Evolutionary conservation across 192 early-diverging fungal genomes (phyloP), one percentile per base, ranked within the genome.

Genomic region (Coemansia sp.): DNA sequence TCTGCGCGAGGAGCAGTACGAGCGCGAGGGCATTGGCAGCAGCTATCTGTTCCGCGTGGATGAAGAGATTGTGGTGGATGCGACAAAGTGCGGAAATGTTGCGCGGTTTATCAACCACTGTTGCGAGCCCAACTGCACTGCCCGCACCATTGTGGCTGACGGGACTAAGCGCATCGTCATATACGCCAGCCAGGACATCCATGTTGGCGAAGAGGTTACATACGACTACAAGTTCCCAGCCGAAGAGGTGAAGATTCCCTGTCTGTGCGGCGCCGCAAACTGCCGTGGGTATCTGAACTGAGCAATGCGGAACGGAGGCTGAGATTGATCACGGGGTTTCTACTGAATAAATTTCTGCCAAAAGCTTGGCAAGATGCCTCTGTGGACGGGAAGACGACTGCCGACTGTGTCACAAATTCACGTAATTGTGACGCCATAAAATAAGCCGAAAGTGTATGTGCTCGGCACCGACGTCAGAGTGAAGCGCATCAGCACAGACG

Each of bases 21-120:
- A 95, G 78, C 85, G 86, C n/a, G 85, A 85, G 74, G 97, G 97
- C 5, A 95, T 99, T 23, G 95, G 95, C 16, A 86, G 87, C 50
- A 92, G 90, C 71, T 99, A 99, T 76, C 78, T 99, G 68, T 99
- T 98, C 78, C 84, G 96, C 41, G 88, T 99, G 14, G 96, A 98
- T 66, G 94, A 92, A 55, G 95, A 96, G 63, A 90, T 84, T 26
- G 92, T 98, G 57, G 90, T 99, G 57, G 98, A 99, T 77, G 98
- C 98, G 18, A 99, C 98, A 32, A 92, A 94, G 76, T 92, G 87
- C 68, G 98, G 98, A 60, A 98, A 96, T 72, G 86, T 98, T 67
- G 98, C 98, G 53, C 86, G 96, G 29, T 97, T 99, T 54, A 93
- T 99, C 69, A 98, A 99, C 78, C 98, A 99, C 75, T 93, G 93